phyloP scores from a whole-genome alignment of 2,329 filamentous ascomycete species.

The Cephalotrichum gorgonifer region DNA sequence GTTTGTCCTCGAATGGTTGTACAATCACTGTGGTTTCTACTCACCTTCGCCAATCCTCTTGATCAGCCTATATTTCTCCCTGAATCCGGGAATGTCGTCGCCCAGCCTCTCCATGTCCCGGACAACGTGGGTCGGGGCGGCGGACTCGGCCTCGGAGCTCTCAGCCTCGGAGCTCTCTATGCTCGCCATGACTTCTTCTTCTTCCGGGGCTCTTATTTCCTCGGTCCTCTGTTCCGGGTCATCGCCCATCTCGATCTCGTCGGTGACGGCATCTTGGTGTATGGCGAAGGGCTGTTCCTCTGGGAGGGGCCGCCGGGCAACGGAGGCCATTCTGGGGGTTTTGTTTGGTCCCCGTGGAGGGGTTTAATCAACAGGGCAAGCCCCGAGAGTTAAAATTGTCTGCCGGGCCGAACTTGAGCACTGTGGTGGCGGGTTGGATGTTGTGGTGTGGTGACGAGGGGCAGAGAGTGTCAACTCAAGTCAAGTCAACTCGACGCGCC shows the following conservation, averaged over 20 bases:
- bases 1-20: too few relatives aligned
- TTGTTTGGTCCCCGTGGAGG: neutral
- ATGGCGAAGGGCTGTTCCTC: slow-evolving; percentile 32
- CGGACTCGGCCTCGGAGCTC: slow-evolving; percentile 47
- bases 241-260: slow-evolving; percentile 34
- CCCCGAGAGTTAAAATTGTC: too few relatives aligned
- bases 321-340: neutral
- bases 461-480: too few relatives aligned
- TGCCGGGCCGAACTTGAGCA: too few relatives aligned
- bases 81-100: slow-evolving; percentile 73
- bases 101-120: slow-evolving; percentile 85
- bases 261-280: slow-evolving; percentile 38
- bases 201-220: slow-evolving; percentile 17
- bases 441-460: too few relatives aligned
- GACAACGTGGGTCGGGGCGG: slow-evolving; percentile 57
- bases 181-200: slow-evolving; percentile 26
- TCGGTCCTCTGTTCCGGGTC: slow-evolving; percentile 17
- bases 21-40: too few relatives aligned
- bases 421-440: too few relatives aligned
- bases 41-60: slow-evolving; percentile 94
- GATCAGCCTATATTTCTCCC: slow-evolving; percentile 75
- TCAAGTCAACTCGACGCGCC: too few relatives aligned
- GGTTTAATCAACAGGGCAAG: too few relatives aligned
- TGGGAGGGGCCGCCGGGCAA: neutral
- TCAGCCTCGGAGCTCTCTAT: slow-evolving; percentile 25